Evolutionary conservation across 2,329 filamentous ascomycete species (phyloP), one percentile per base, ranked within the genome.

Genomic region (Truncatella angustata): DNA sequence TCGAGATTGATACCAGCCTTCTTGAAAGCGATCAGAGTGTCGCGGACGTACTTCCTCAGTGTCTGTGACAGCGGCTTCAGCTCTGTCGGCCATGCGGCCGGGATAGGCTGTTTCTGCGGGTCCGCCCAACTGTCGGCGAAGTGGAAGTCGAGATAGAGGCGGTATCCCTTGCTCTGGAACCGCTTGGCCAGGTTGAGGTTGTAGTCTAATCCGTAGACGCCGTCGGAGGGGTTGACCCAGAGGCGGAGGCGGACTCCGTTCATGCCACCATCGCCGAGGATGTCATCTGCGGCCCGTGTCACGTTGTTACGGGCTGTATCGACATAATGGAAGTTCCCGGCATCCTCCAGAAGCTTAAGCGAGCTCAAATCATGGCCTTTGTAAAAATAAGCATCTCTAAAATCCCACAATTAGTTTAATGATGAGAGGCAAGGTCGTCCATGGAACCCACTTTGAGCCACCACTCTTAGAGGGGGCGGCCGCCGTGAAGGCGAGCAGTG

Each of bases 21-120:
- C 35, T 67, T 60, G 60, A 74, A 76, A 1, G 69, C 64, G 44
- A 71, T 55, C 51, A 77, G 58, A 6, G 66, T 70, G 35, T 58
- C 58, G 12, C 59, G 57, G 53, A 71, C 69, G 57, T 71, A 72
- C 7, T 58, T 35, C 23, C 66, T 63, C 2, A 72, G 61, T 5
- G 59, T 66, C 1, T 50, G 49, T 7, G 63, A 56, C n/a, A 70
- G 61, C 18, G 62, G 56, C 16, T 58, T 47, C 32, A 72, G 54
- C 16, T 60, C 60, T 4, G 56, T 66, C 4, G 68, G 66, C 69
- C 69, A 72, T 5, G 61, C 65, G 14, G 58, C 60, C 0, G 69
- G 69, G 18, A 60, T 58, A 18, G 54, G 56, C 54, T 72, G 66
- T 44, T 70, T 63, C 26, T 61, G 54, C 4, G 69, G 70, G 51